Percentiles rank a stretch among this genome's conserved stretches.
Conservation (phyloP, 2,329 filamentous ascomycete genomes). For the Penicillium sp. region DNA sequence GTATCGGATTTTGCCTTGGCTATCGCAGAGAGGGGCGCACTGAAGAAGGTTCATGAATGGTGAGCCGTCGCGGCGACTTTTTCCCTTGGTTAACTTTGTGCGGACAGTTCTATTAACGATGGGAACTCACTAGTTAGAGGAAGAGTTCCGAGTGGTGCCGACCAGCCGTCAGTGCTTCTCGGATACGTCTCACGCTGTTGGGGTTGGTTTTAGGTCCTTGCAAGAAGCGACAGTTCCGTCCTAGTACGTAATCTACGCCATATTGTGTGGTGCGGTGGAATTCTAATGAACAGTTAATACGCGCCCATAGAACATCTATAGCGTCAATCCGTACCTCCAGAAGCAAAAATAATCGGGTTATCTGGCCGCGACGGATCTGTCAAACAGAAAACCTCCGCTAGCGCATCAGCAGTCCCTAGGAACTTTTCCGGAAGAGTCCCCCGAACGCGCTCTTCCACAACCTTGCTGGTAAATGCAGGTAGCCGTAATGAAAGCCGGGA, state of each 20-base stretch:
- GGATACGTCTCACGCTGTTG: slow-evolving; percentile 61
- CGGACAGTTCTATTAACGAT: too few relatives aligned
- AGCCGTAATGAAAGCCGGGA: slow-evolving; percentile 71
- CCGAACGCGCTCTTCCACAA: slow-evolving; percentile 66
- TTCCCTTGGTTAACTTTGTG: slow-evolving; percentile 40
- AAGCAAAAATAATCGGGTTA: slow-evolving; percentile 76
- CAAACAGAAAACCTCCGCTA: slow-evolving; percentile 75
- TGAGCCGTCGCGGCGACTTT: slow-evolving; percentile 66
- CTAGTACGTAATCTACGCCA: slow-evolving; percentile 69
- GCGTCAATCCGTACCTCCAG: slow-evolving; percentile 56
- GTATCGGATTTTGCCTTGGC: slow-evolving; percentile 66
- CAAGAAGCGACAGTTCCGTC: slow-evolving; percentile 75
- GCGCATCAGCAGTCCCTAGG: slow-evolving; percentile 66
- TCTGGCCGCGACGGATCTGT: slow-evolving; percentile 71
- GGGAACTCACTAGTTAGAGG: slow-evolving; percentile 65
- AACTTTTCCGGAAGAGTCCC: slow-evolving; percentile 65
- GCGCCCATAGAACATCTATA: background rate
- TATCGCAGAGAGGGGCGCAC: slow-evolving; percentile 70
- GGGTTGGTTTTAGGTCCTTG: slow-evolving; percentile 71
- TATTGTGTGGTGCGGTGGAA: slow-evolving; percentile 75
- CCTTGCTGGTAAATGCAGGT: slow-evolving; percentile 69
- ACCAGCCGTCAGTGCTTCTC: slow-evolving; percentile 60
- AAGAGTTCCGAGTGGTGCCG: slow-evolving; percentile 72
- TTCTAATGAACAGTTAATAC: slow-evolving; percentile 47
- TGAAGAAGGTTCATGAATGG: slow-evolving; percentile 76